A percentile compares a stretch with the other conserved stretches of the same genome.
These are phyloP conservation scores for Gracilariopsis chorda DNA, from an alignment of 23 red algal species.

Conservation along the genomic window DNA sequence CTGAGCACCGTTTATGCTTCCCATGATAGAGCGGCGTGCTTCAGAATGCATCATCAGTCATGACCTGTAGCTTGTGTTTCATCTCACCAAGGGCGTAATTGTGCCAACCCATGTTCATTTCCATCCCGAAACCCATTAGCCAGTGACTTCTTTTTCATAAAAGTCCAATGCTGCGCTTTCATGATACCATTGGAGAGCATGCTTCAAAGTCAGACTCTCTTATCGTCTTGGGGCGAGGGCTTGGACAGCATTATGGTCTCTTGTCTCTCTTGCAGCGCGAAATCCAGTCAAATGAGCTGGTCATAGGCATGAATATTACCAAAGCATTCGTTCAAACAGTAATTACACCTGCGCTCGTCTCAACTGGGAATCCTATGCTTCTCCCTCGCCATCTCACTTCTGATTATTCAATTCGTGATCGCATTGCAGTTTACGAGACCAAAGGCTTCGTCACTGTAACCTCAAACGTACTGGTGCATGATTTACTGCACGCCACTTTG, in stretches of 20 bases:
- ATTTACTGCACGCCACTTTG: constrained; percentile 68
- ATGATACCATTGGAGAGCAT: constrained; percentile 26
- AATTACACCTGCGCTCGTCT: background rate
- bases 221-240: constrained; percentile 38
- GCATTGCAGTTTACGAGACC: constrained; percentile 52
- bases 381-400: constrained; percentile 63
- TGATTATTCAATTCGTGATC: constrained; percentile 54
- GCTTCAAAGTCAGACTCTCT: constrained; percentile 29
- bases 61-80: too few species aligned
- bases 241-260: constrained; percentile 53
- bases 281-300: background rate
- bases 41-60: too few species aligned
- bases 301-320: constrained; percentile 48
- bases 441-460: constrained; percentile 67
- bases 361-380: constrained; percentile 17
- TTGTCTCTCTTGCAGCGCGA: background rate
- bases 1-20: too few species aligned
- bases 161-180: constrained; percentile 59
- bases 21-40: too few species aligned
- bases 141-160: too few species aligned
- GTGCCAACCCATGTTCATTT: too few species aligned
- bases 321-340: background rate
- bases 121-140: too few species aligned
- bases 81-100: too few species aligned
- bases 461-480: constrained; percentile 67